These are phyloP conservation scores for Aspergillus affinis DNA, from an alignment of 495 filamentous ascomycete species.

Conservation along the genomic window DNA sequence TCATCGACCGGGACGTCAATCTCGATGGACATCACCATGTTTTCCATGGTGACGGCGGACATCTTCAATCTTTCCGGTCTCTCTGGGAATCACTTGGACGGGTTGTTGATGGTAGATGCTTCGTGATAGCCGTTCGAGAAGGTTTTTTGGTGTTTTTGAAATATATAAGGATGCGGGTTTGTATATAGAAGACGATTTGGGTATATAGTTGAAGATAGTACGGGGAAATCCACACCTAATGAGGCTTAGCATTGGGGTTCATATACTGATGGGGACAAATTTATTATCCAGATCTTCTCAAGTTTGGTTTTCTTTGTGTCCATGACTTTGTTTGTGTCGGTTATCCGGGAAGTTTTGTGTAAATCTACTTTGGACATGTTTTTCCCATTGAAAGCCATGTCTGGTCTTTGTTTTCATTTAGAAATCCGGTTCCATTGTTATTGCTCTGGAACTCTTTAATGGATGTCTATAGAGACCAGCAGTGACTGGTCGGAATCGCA, in stretches of 20 bases:
- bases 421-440: background rate
- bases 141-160: background rate
- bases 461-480: background rate
- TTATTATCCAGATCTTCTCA: background rate
- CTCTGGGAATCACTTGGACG: background rate
- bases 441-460: no score
- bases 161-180: background rate
- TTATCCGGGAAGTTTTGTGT: no score
- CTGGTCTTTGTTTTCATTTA: no score
- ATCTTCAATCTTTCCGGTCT: background rate
- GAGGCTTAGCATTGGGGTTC: background rate
- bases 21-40: no score
- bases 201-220: background rate
- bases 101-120: no score
- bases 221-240: background rate
- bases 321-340: no score
- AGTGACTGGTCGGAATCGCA: no score
- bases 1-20: no score
- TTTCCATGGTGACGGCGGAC: background rate
- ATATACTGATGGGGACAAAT: background rate
- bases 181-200: no score
- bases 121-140: background rate
- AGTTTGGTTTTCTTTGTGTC: no score
- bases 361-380: no score
- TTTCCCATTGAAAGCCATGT: background rate